Evolutionary conservation across 78 protist species (phyloP).

Genomic region (Planoprotostelium fungivorum): DNA sequence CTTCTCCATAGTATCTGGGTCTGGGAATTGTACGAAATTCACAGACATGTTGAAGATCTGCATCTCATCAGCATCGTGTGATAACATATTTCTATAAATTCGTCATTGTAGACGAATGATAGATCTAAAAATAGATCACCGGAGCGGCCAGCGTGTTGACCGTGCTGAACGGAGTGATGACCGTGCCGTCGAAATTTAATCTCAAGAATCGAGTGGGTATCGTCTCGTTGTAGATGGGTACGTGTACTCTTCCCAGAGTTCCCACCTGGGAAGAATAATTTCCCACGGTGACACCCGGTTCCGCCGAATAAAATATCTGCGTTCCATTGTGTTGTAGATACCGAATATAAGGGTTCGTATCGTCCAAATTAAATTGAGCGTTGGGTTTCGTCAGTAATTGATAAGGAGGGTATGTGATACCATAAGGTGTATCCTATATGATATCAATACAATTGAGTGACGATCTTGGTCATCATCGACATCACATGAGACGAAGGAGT

Average conservation of each 20-base stretch:
- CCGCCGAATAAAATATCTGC: neutral
- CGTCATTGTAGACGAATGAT: too few relatives aligned
- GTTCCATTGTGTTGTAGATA: neutral
- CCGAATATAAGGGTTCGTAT: neutral
- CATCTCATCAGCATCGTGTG: neutral
- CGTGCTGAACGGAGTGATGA: neutral
- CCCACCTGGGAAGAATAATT: neutral
- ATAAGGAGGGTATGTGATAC: neutral
- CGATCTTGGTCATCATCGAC: too few relatives aligned
- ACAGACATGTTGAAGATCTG: neutral
- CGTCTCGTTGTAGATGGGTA: neutral
- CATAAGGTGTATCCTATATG: neutral
- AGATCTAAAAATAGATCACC: too few relatives aligned
- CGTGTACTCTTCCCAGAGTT: neutral
- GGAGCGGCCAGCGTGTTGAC: neutral
- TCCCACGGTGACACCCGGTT: neutral
- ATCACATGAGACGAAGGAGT: too few relatives aligned
- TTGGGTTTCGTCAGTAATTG: neutral
- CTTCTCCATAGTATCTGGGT: neutral
- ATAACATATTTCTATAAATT: too few relatives aligned
- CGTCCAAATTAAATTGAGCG: neutral
- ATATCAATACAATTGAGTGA: too few relatives aligned
- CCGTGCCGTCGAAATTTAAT: neutral
- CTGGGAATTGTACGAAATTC: neutral
- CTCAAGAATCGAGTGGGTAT: neutral